A percentile compares a stretch with the other conserved stretches of the same genome.
Evolutionary conservation across 768 basidiomycete genomes (phyloP).

Genomic region (Boletus sp.): DNA sequence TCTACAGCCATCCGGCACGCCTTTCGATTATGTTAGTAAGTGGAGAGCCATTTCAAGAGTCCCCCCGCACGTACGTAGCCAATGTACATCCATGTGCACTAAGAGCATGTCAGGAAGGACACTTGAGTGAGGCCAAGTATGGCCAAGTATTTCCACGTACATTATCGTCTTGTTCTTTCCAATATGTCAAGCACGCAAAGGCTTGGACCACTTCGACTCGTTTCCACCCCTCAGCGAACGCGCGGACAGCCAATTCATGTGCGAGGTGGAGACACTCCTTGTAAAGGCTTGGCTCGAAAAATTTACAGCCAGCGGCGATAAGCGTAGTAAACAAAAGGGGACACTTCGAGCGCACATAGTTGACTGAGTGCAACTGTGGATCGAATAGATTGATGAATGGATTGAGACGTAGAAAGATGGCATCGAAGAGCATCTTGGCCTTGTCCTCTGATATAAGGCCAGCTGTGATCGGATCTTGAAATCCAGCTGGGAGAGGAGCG

Average conservation of each 20-base stretch:
- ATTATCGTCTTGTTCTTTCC: slow-evolving; percentile 84
- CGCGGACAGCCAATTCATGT: slow-evolving; percentile 68
- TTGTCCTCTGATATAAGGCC: slow-evolving; percentile 69
- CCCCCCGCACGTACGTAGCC: slow-evolving; percentile 58
- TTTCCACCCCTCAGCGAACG: slow-evolving; percentile 76
- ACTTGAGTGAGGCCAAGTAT: background rate
- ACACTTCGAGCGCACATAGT: slow-evolving; percentile 75
- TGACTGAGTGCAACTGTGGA: slow-evolving; percentile 75
- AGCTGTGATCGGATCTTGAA: slow-evolving; percentile 67
- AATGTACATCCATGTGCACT: slow-evolving; percentile 87
- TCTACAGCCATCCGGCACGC: slow-evolving; percentile 89
- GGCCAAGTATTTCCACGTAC: slow-evolving; percentile 37
- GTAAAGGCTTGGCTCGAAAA: slow-evolving; percentile 69
- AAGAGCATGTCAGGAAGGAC: slow-evolving; percentile 16
- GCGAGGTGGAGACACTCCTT: slow-evolving; percentile 68
- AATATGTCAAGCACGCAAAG: slow-evolving; percentile 85
- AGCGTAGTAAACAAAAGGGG: slow-evolving; percentile 84
- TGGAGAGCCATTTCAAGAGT: background rate
- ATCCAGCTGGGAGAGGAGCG: slow-evolving; percentile 36
- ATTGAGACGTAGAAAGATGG: slow-evolving; percentile 79
- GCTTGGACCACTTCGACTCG: slow-evolving; percentile 87
- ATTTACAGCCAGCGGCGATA: slow-evolving; percentile 81
- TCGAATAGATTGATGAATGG: slow-evolving; percentile 90
- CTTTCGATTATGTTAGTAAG: slow-evolving; percentile 32
- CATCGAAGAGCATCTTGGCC: slow-evolving; percentile 70